phyloP scores from a whole-genome alignment of 805 yeast genomes.

The Teunomyces cretensis region DNA sequence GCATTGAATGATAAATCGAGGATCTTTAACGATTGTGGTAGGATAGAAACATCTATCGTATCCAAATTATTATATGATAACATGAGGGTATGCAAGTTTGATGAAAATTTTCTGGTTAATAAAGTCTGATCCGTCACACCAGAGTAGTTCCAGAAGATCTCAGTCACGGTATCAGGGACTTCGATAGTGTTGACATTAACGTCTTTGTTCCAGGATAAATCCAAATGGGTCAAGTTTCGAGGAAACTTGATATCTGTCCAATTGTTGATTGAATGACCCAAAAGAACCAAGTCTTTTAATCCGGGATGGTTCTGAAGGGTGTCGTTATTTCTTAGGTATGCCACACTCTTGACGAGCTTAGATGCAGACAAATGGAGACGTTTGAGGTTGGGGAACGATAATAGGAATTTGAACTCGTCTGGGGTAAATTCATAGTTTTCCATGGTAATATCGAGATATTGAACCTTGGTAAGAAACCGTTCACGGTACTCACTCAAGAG shows the following conservation, averaged over 20 bases:
- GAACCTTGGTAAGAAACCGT: conserved; percentile 13
- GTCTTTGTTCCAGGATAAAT: conserved; percentile 34
- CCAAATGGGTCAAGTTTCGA: conserved; percentile 23
- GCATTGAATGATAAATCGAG: conserved; percentile 28
- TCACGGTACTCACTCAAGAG: conserved; percentile 20
- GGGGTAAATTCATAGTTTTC: conserved; percentile 23
- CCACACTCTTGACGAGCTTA: conserved; percentile 14
- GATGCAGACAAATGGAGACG: conserved; percentile 30
- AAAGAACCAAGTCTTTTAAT: conserved; percentile 27
- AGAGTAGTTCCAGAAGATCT: conserved; percentile 33
- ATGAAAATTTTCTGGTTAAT: conserved; percentile 16
- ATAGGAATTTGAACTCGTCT: conserved; percentile 21
- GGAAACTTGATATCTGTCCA: conserved; percentile 34
- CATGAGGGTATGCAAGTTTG: conserved; percentile 29
- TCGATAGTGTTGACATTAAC: conserved; percentile 23
- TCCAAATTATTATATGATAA: conserved; percentile 28
- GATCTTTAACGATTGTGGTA: conserved; percentile 29
- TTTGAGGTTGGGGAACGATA: conserved; percentile 23
- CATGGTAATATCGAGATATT: conserved; percentile 25
- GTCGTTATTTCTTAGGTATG: conserved; percentile 1
- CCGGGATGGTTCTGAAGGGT: conserved; percentile 11
- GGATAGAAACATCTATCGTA: conserved; percentile 19
- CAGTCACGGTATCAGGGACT: conserved; percentile 20
- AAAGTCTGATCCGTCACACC: conserved; percentile 17
- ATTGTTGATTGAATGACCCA: conserved; percentile 30